These are phyloP conservation scores for Artemisia annua DNA, from an alignment of 129 eudicot genomes.

Conservation along the genomic window DNA sequence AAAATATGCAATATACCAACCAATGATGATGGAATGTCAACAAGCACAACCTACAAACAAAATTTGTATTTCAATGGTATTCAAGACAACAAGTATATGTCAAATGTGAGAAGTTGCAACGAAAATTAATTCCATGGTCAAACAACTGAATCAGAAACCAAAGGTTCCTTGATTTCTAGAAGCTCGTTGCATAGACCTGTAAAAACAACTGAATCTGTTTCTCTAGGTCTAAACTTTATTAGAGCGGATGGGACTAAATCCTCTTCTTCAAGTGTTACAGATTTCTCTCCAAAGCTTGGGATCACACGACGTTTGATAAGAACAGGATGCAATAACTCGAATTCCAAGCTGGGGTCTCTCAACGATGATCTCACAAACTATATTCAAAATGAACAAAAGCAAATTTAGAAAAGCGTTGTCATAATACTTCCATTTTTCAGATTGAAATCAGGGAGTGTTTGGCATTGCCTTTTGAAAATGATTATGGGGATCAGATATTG, in stretches of 20 bases:
- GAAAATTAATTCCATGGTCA: background rate
- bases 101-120: too few relatives aligned
- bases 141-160: slow-evolving; percentile 45
- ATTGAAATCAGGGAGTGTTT: background rate
- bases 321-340: slow-evolving; percentile 73
- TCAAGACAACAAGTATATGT: too few relatives aligned
- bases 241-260: slow-evolving; percentile 89
- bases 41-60: too few relatives aligned
- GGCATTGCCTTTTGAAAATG: too few relatives aligned
- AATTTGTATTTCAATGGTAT: too few relatives aligned
- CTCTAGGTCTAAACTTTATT: slow-evolving; percentile 73
- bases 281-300: slow-evolving; percentile 67
- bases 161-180: slow-evolving; percentile 76
- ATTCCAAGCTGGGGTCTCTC: slow-evolving; percentile 88
- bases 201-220: slow-evolving; percentile 74
- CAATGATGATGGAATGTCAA: too few relatives aligned
- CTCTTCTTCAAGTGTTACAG: slow-evolving; percentile 72
- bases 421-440: background rate
- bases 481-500: too few relatives aligned
- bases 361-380: slow-evolving; percentile 88
- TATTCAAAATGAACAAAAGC: slow-evolving; percentile 3
- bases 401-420: background rate
- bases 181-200: slow-evolving; percentile 87
- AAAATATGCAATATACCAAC: too few relatives aligned
- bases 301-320: slow-evolving; percentile 67